These are phyloP conservation scores for Saccharomyces hybrid DNA, from an alignment of 1,139 yeast species.

Conservation along the genomic window DNA sequence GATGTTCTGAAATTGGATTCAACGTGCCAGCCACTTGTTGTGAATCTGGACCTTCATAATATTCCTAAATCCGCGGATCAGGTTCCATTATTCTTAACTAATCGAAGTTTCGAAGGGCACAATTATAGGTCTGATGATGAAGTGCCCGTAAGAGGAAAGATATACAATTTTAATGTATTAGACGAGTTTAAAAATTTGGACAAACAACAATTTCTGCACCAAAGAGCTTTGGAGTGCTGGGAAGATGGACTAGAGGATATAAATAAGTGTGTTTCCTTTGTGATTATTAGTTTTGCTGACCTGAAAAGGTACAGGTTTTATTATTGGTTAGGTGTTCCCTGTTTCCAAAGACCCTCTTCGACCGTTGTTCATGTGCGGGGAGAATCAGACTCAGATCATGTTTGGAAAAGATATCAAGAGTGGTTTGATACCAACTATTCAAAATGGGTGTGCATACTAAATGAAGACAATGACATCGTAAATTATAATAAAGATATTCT, in stretches of 20 bases:
- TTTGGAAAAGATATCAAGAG: constrained; percentile 12
- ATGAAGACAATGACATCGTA: constrained; percentile 15
- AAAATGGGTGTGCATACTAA: constrained; percentile 28
- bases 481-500: constrained; percentile 10
- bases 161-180: constrained; percentile 63
- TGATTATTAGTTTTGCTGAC: constrained; percentile 70
- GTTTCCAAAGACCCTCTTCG: constrained; percentile 41
- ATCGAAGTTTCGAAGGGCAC: constrained; percentile 32
- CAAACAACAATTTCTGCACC: constrained; percentile 48
- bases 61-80: constrained; percentile 36
- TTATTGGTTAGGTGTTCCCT: constrained; percentile 86
- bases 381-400: constrained; percentile 7
- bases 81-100: constrained; percentile 35
- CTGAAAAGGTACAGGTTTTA: constrained; percentile 78
- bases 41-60: constrained; percentile 33
- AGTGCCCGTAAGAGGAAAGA: constrained; percentile 17
- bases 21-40: constrained; percentile 20
- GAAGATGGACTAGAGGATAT: constrained; percentile 18
- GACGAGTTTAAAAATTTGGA: constrained; percentile 71
- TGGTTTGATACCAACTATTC: constrained; percentile 14
- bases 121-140: constrained; percentile 4
- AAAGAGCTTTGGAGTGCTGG: constrained; percentile 37
- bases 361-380: constrained; percentile 5
- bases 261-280: constrained; percentile 35
- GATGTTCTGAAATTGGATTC: constrained; percentile 29